Base-by-base conservation (phyloP, 1,284 basidiomycete genomes). In the Cryptococcus sp. region DNA sequence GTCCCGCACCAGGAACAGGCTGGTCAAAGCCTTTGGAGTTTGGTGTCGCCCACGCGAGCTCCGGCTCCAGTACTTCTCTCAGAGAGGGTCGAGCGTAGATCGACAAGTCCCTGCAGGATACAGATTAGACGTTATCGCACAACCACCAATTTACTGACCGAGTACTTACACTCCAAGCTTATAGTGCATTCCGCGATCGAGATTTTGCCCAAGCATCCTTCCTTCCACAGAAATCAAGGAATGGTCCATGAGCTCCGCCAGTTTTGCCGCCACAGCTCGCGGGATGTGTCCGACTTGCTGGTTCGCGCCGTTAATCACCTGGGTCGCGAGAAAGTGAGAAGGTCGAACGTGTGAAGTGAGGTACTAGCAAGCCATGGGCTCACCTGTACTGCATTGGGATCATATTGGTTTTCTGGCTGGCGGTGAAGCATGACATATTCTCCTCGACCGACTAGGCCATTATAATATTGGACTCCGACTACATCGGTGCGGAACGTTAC, bases 391-490 rank as follows among this genome's bases (percentile, higher is more conserved):
- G 70, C 80, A 52, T 78, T 88, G 83, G 79, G 75, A 64, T 92
- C 90, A 65, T 86, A 88, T 58, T 56, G 63, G 70, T 92, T 92
- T 0, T 75, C 58, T 0, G 89, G 88, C 68, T 93, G 83, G 58
- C 90, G 79, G 3, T 84, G 76, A 0, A 93, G 80, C 46, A 81
- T 76, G n/a, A 93, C 90, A 73, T 89, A 83, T 73, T 93, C 89
- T 46, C 87, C 88, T 1, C 82, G 74, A 3, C 86, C 89, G 40
- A 91, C 91, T 52, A 92, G 69, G 40, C 89, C 89, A 85, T 45
- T n/a, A 68, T 93, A 93, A 70, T 93, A 89, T 69, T 90, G 89
- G 13, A 92, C 80, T 0, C 90, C 90, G 0, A 92, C 91, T 16
- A 91, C 84, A 49, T 83, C 86, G 0, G 87, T 83, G 11, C 76